Evolutionary conservation across 208 protist genomes (phyloP).

Genomic region (Trypanosoma lewisi): DNA sequence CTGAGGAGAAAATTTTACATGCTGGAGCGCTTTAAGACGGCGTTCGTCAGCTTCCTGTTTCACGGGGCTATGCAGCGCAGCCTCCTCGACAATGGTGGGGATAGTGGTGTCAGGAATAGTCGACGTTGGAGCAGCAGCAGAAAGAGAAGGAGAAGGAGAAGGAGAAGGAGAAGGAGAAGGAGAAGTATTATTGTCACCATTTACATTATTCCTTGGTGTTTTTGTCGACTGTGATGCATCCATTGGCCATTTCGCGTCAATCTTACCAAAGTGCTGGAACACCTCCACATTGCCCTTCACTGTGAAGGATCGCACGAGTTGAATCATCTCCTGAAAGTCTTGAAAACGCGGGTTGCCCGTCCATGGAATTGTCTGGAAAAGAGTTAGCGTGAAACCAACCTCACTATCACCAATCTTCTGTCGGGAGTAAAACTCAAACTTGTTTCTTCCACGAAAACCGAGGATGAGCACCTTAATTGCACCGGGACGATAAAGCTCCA

Average conservation of each 20-base stretch:
- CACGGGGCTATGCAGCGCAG: background rate
- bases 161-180: no score
- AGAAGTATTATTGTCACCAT: background rate
- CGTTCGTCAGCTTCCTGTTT: slow-evolving; percentile 28
- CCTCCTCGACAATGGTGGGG: background rate
- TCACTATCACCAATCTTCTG: slow-evolving; percentile 58
- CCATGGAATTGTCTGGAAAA: slow-evolving; percentile 82
- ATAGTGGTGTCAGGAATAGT: no score
- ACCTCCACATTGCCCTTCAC: slow-evolving; percentile 63
- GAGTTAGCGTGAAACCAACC: slow-evolving; percentile 67
- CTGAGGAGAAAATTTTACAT: slow-evolving; percentile 80
- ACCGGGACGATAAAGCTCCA: slow-evolving; percentile 73
- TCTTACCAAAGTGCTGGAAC: slow-evolving; percentile 69
- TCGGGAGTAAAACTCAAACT: slow-evolving; percentile 80
- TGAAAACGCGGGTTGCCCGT: slow-evolving; percentile 85
- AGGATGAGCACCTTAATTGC: slow-evolving; percentile 58
- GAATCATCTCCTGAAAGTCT: slow-evolving; percentile 85
- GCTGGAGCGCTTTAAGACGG: slow-evolving; percentile 48
- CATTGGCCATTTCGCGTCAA: slow-evolving; percentile 14
- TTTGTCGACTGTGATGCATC: background rate
- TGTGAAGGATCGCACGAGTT: slow-evolving; percentile 78
- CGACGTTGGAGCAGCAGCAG: no score
- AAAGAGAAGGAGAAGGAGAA: no score
- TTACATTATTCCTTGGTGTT: background rate
- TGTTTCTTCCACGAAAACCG: slow-evolving; percentile 70